phyloP scores from a whole-genome alignment of 148 eudicot genomes.

The Amaranthus cruentus region DNA sequence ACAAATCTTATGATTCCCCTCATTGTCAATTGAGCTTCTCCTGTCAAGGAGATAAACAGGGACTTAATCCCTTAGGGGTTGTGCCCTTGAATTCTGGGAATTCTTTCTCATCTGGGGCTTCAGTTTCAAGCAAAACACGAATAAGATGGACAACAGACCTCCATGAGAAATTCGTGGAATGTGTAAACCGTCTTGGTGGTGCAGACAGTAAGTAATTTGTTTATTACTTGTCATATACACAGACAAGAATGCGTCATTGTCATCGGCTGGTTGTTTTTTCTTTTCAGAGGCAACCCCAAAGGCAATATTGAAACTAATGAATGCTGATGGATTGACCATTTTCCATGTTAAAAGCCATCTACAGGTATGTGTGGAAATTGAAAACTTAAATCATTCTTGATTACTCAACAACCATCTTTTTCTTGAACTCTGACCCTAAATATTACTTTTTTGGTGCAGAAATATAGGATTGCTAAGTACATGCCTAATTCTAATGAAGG shows the following conservation, averaged over 20 bases:
- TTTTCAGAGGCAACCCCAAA: conserved; percentile 88
- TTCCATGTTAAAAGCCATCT: conserved; percentile 91
- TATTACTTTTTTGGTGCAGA: conserved; percentile 37
- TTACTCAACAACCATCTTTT: background rate
- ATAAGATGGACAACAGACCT: conserved; percentile 88
- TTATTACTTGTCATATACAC: background rate
- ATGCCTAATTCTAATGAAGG: conserved; percentile 46
- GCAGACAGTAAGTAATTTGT: conserved; percentile 62
- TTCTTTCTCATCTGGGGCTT: conserved; percentile 30
- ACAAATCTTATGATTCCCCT: conserved; percentile 24
- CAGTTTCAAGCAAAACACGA: conserved; percentile 51
- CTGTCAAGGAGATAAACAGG: conserved; percentile 24
- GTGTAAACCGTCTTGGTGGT: conserved; percentile 72
- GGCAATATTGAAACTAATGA: conserved; percentile 85
- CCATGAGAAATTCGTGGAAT: conserved; percentile 79
- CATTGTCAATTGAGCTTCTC: conserved; percentile 29
- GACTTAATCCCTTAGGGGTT: conserved; percentile 17
- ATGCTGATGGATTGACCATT: conserved; percentile 70
- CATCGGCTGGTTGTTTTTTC: conserved; percentile 1
- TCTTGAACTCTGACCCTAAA: conserved; percentile 3
- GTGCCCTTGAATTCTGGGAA: conserved; percentile 14
- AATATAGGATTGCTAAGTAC: conserved; percentile 46
- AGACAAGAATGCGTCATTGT: background rate
- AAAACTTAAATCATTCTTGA: background rate
- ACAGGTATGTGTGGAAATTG: conserved; percentile 48